Conservation (phyloP, 2,329 filamentous ascomycete species). For the Fusarium pseudonygamai region DNA sequence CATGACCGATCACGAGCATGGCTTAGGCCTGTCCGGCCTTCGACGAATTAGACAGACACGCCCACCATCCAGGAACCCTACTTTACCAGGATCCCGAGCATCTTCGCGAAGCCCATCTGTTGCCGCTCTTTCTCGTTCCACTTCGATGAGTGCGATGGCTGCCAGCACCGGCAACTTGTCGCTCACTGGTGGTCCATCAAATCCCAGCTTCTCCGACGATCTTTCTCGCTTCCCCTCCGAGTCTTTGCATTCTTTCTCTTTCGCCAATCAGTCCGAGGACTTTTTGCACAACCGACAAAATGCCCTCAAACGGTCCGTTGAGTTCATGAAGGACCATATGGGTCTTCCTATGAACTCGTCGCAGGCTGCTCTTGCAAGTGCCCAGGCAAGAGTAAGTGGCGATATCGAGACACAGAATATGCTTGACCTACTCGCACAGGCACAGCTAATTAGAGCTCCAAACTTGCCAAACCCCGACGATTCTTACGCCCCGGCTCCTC, state of each 20-base stretch:
- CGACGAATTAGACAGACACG: conserved; percentile 93
- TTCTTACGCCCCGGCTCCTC: conserved; percentile 61
- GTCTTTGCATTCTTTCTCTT: conserved; percentile 97
- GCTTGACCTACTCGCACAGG: conserved; percentile 86
- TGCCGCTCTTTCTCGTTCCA: conserved; percentile 69
- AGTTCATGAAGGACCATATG: conserved; percentile 94
- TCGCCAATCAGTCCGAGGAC: conserved; percentile 94
- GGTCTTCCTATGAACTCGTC: conserved; percentile 75
- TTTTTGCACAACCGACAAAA: conserved; percentile 91
- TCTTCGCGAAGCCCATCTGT: conserved; percentile 70
- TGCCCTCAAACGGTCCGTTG: conserved; percentile 90
- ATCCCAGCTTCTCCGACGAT: conserved; percentile 86
- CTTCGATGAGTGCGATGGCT: conserved; percentile 75
- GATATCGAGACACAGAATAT: conserved; percentile 90
- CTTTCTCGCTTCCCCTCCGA: conserved; percentile 92
- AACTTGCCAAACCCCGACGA: conserved; percentile 63
- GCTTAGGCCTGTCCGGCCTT: conserved; percentile 84
- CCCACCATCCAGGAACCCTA: conserved; percentile 68
- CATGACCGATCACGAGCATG: conserved; percentile 87
- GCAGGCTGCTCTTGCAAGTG: conserved; percentile 80
- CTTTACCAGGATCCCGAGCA: conserved; percentile 69
- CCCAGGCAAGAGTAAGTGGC: conserved; percentile 82
- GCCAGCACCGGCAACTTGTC: conserved; percentile 65
- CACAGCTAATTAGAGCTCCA: conserved; percentile 78
- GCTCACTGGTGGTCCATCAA: conserved; percentile 70